phyloP scores from a whole-genome alignment of 129 eudicot species.

The Centaurea solstitialis region DNA sequence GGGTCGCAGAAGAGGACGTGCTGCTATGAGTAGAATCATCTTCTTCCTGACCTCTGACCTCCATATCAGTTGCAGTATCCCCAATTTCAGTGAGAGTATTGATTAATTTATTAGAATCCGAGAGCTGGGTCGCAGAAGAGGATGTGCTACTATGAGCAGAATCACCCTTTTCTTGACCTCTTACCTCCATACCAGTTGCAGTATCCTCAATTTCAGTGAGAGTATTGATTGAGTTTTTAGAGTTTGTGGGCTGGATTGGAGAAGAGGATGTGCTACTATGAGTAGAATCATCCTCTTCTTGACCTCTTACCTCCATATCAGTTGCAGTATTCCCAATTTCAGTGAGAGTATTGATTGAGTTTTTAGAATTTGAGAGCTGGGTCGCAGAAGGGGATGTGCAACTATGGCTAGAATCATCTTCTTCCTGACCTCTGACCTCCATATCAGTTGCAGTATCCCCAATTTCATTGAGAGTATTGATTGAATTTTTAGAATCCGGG shows the following conservation, averaged over 20 bases:
- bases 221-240: neutral
- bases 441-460: neutral
- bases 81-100: neutral
- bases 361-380: constrained; percentile 12
- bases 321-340: neutral
- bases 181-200: constrained; percentile 17
- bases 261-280: constrained; percentile 18
- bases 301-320: constrained; percentile 4
- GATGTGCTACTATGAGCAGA: constrained; percentile 9
- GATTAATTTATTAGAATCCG: constrained; percentile 6
- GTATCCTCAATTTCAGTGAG: neutral
- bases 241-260: neutral
- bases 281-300: constrained; percentile 19
- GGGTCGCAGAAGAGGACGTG: neutral
- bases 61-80: neutral
- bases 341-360: neutral
- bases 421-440: constrained; percentile 17
- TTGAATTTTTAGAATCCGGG: neutral
- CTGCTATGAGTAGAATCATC: constrained; percentile 14
- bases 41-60: constrained; percentile 20
- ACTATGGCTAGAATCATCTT: constrained; percentile 16
- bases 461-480: neutral
- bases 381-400: neutral
- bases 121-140: constrained; percentile 7
- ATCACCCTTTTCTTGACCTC: constrained; percentile 22